Percentiles rank a stretch among this genome's conserved stretches.
phyloP scores from a whole-genome alignment of 352 stramenopile species.

The Elongisporangium prolatum region DNA sequence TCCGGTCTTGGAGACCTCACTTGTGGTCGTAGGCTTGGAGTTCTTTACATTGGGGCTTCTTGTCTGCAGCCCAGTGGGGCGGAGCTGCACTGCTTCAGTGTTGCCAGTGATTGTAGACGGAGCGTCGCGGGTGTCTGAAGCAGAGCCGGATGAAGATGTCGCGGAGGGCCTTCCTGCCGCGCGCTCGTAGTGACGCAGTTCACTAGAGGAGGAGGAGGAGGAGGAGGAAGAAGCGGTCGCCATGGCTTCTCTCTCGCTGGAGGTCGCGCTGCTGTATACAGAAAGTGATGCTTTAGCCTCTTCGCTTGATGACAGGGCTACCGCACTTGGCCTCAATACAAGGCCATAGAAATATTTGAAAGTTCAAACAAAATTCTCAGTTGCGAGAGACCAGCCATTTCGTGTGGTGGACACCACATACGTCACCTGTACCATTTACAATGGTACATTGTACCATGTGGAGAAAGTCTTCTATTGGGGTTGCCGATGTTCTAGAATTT shows the following conservation, averaged over 20 bases:
- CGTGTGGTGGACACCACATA: neutral
- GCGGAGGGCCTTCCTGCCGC: neutral
- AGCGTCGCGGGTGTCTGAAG: neutral
- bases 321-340: neutral
- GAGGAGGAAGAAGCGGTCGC: neutral
- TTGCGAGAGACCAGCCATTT: neutral
- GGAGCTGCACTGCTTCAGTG: neutral
- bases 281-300: neutral
- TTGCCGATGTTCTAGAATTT: neutral
- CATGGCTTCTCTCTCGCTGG: neutral
- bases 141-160: neutral
- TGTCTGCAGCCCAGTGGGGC: conserved; percentile 4
- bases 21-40: conserved; percentile 17
- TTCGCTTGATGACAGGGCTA: neutral
- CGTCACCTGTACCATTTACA: neutral
- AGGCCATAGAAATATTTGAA: neutral
- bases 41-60: conserved; percentile 28
- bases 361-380: neutral
- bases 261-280: neutral
- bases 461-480: neutral
- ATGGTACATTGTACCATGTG: neutral
- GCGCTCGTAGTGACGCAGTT: conserved; percentile 6
- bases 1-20: conserved; percentile 1
- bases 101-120: conserved; percentile 2
- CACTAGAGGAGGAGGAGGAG: neutral